Conservation (phyloP, 176 grass and related monocot species). For the Carex myosuroides region DNA sequence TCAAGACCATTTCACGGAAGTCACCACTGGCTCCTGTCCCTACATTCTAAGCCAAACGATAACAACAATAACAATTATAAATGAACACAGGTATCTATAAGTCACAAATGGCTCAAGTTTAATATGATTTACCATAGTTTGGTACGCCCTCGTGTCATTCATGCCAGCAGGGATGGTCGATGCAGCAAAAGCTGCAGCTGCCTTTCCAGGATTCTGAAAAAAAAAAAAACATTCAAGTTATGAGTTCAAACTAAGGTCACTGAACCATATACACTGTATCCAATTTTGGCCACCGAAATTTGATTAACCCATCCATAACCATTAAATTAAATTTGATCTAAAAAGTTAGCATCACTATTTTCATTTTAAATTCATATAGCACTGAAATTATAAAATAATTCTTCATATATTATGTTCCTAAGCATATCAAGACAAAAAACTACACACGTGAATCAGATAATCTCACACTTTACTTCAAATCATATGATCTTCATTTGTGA, state of each 20-base stretch:
- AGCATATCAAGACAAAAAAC: background rate
- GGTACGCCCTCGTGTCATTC: constrained; percentile 31
- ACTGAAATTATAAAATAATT: background rate
- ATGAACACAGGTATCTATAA: background rate
- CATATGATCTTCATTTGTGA: background rate
- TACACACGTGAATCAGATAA: background rate
- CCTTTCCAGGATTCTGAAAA: constrained; percentile 1
- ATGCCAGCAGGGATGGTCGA: constrained; percentile 16
- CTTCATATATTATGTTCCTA: background rate
- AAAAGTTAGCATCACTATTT: background rate
- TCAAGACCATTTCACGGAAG: constrained; percentile 37
- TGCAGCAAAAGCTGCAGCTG: constrained; percentile 4
- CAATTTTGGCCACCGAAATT: background rate
- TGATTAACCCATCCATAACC: background rate
- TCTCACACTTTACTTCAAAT: background rate
- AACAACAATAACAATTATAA: constrained; percentile 7
- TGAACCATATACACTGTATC: background rate
- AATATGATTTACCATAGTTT: constrained; percentile 7
- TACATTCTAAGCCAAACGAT: constrained; percentile 25
- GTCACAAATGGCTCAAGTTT: constrained; percentile 4
- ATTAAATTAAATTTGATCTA: background rate
- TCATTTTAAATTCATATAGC: background rate
- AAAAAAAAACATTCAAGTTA: background rate
- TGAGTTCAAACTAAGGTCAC: background rate
- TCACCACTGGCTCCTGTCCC: constrained; percentile 25